Evolutionary conservation across 345 rosid species (phyloP).

Genomic region (Aegle marmelos): DNA sequence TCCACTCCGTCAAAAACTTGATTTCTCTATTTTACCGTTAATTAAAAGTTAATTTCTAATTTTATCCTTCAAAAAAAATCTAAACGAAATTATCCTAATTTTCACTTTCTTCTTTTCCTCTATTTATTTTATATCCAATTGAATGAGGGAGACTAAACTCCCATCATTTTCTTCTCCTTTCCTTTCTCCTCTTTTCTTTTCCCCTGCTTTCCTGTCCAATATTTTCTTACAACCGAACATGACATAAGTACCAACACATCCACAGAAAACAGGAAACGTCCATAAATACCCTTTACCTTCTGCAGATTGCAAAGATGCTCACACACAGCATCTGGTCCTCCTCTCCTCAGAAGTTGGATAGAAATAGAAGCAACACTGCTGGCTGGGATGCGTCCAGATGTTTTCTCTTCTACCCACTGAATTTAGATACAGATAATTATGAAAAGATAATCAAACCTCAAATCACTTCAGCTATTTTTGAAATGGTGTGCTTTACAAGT

Average conservation of each 20-base stretch:
- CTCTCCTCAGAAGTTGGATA: constrained; percentile 74
- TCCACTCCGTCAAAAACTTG: too few species aligned
- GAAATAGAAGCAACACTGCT: constrained; percentile 70
- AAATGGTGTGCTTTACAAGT: neutral
- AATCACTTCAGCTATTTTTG: neutral
- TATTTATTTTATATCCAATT: too few species aligned
- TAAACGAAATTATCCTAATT: too few species aligned
- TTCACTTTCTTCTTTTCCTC: too few species aligned
- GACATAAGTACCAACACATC: neutral
- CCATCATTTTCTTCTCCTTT: too few species aligned
- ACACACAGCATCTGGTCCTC: constrained; percentile 91
- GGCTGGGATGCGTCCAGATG: constrained; percentile 64
- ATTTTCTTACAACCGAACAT: too few species aligned
- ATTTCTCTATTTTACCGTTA: too few species aligned
- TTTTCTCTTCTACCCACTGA: constrained; percentile 98
- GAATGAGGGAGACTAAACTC: too few species aligned
- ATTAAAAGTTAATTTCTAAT: too few species aligned
- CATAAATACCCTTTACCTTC: constrained; percentile 47
- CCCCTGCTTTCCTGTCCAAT: too few species aligned
- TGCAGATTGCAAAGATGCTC: constrained; percentile 64
- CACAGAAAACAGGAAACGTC: neutral
- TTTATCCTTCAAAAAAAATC: too few species aligned
- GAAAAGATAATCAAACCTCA: constrained; percentile 13
- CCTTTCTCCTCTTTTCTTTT: too few species aligned
- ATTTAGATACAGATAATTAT: constrained; percentile 15